Conservation (phyloP, 1,139 yeast genomes). For the Magnusiomyces ingens region DNA sequence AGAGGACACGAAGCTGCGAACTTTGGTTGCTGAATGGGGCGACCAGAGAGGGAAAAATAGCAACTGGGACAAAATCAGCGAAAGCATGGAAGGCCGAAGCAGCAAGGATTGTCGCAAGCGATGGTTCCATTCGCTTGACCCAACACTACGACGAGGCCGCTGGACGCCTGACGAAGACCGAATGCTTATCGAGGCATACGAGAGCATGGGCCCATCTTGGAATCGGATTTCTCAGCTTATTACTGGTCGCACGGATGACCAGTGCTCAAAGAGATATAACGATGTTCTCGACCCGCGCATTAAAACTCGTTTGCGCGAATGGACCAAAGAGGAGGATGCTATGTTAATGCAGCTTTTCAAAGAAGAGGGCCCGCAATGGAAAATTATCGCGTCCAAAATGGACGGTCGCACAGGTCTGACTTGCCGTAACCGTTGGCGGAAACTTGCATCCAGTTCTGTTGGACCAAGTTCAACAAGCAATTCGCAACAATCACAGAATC, state of each 20-base stretch:
- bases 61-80: conserved; percentile 68
- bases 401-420: conserved; percentile 81
- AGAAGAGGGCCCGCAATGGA: conserved; percentile 84
- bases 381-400: conserved; percentile 66
- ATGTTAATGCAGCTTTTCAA: conserved; percentile 58
- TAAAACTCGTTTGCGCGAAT: conserved; percentile 67
- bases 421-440: conserved; percentile 89
- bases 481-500: background rate
- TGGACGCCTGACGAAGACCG: conserved; percentile 88
- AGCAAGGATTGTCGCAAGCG: conserved; percentile 88
- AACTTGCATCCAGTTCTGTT: conserved; percentile 52
- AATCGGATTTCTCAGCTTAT: conserved; percentile 71
- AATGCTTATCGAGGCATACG: conserved; percentile 53
- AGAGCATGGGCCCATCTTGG: conserved; percentile 76
- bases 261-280: conserved; percentile 84
- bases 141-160: conserved; percentile 70
- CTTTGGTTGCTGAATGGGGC: conserved; percentile 69
- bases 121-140: conserved; percentile 82
- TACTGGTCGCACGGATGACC: conserved; percentile 87
- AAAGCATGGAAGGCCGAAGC: conserved; percentile 69
- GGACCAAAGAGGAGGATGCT: conserved; percentile 76
- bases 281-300: conserved; percentile 84
- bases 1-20: conserved; percentile 68
- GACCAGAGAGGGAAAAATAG: conserved; percentile 74
- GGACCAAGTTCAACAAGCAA: background rate